Evolutionary conservation across 208 protist species (phyloP).

Genomic region (Trypanosoma grayi): DNA sequence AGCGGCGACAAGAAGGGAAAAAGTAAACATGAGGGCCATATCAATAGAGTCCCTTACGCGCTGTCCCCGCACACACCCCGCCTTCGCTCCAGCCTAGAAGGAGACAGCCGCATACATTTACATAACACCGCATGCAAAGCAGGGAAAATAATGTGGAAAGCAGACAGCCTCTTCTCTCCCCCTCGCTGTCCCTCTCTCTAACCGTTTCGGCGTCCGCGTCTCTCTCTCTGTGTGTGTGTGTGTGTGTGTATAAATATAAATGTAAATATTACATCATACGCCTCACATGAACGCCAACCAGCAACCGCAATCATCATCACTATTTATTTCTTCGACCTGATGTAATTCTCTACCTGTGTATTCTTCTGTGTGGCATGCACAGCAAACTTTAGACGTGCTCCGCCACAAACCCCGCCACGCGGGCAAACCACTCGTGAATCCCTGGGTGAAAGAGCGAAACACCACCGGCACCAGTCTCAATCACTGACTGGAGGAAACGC

Average conservation of each 20-base stretch:
- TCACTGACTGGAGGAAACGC: slow-evolving; percentile 51
- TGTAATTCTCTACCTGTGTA: neutral
- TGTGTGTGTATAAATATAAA: neutral
- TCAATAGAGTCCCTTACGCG: too few relatives aligned
- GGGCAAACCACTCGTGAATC: slow-evolving; percentile 74
- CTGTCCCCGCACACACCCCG: too few relatives aligned
- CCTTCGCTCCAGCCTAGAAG: too few relatives aligned
- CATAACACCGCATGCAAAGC: too few relatives aligned
- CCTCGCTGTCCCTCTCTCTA: too few relatives aligned
- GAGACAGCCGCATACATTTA: too few relatives aligned
- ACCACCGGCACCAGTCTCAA: slow-evolving; percentile 17
- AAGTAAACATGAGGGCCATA: slow-evolving; percentile 9
- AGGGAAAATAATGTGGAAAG: too few relatives aligned
- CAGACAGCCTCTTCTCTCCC: too few relatives aligned
- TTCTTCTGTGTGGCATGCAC: neutral
- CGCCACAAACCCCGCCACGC: slow-evolving; percentile 37
- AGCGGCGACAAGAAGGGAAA: neutral
- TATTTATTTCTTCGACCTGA: too few relatives aligned
- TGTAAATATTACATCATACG: neutral
- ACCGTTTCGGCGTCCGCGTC: too few relatives aligned
- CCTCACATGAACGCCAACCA: neutral
- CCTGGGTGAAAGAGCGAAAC: slow-evolving; percentile 44
- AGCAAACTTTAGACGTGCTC: slow-evolving; percentile 1
- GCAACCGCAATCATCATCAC: too few relatives aligned
- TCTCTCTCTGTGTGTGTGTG: neutral